Evolutionary conservation across 1,139 yeast species (phyloP), one percentile per base, ranked within the genome.

Genomic region (Entelexis sorbosivorans): DNA sequence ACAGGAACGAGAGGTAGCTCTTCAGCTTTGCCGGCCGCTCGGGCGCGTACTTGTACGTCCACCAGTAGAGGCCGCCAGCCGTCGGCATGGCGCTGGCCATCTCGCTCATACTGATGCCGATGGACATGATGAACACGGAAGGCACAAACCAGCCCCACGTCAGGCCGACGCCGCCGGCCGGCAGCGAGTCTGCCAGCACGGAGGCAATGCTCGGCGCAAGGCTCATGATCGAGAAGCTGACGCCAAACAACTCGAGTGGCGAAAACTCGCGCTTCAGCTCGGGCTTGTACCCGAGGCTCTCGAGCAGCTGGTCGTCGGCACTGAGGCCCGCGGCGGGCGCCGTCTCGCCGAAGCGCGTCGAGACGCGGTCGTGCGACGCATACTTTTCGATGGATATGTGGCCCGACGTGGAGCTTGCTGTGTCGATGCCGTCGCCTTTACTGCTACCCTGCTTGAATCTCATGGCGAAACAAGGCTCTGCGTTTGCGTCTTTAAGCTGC

Each of bases 221-320:
- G 7, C 88, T 85, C 62, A 82, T 72, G 50, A 82, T 85, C 14
- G 85, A 77, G 66, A 82, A 82, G 14, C 87, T 80, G 26, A 66
- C 64, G 19, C 69, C 68, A 53, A 67, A 67, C 28, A 81, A 85
- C 39, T 81, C 78, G 56, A 82, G 76, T 1, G 82, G 75, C 5
- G 84, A 73, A 58, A 68, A 69, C 59, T 82, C 86, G 62, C 91
- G 75, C 59, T 76, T 77, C 62, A 82, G 76, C 63, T 82, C 89
- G 59, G 79, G 85, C 63, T 79, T 79, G 64, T 82, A 82, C 26
- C 91, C 91, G 62, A 82, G 71, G 34, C 63, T 61, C 50, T 63
- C 67, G 47, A 68, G 59, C 20, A 65, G 58, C 24, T 54, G 60
- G 45, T 65, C 65, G 48, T 67, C 70, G 2, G 50, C 48, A 14